Base-by-base conservation (phyloP, 2,329 filamentous ascomycete species). In the Alternaria rosae region DNA sequence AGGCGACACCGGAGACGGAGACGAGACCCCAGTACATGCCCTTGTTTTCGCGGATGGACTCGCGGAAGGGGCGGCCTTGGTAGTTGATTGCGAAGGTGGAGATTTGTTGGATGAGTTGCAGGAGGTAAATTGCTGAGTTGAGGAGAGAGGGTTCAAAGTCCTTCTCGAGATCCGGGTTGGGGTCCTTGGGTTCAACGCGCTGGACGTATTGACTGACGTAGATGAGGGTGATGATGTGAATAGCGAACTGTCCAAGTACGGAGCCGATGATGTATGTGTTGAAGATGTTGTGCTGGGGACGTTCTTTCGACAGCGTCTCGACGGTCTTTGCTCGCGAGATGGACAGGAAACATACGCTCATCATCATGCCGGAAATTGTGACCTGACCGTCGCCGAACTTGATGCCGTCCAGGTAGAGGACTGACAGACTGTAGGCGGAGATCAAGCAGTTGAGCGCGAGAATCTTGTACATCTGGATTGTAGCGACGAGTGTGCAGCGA, bases 391-490 rank as follows among this genome's bases (percentile, higher is more conserved):
- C 95, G 59, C 95, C 94, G 77, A 99, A 99, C 84, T 99, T 99
- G 86, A 99, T 99, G 66, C 95, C 95, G 74, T 98, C 94, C 1
- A 99, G 88, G 76, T 99, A 99, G 60, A 99, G 86, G 17, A 99
- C 95, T 79, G 92, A 96, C 77, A 99, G 82, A 80, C 93, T 97
- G 88, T 99, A 99, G 38, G 95, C 95, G 71, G 92, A 97, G 78
- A 99, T 99, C 71, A 99, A 85, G 79, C 95, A 99, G 85, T 99
- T 99, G 62, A 99, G 85, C 8, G 95, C 95, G 54, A 99, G 88
- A 73, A 99, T 99, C 87, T 97, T 99, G 89, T 99, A 99, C 94
- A 99, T 99, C 84, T 99, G 95, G 68, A 99, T 98, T 0, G 95
- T 99, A 30, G 95, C 95, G 57, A 99, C 95, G 20, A 99, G 88